A percentile compares a stretch with the other conserved stretches of the same genome.
Conservation (phyloP, 2,329 filamentous ascomycete species). For the Apiospora marii region DNA sequence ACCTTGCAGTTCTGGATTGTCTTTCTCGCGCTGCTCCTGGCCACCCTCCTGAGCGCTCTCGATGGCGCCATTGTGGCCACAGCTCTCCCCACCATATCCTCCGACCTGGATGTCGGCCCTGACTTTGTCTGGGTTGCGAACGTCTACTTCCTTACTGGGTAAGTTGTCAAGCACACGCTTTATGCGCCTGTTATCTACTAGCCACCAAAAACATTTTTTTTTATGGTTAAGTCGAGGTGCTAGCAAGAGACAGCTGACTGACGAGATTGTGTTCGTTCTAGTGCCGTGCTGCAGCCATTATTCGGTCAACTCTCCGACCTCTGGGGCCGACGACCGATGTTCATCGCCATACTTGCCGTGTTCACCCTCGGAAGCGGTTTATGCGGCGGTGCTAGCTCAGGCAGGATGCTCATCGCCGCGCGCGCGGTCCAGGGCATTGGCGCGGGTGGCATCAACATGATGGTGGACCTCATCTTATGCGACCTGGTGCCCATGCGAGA, state of each 20-base stretch:
- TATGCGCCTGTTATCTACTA: no score
- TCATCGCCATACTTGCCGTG: neutral
- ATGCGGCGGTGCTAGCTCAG: slow-evolving; percentile 22
- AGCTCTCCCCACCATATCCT: slow-evolving; percentile 33
- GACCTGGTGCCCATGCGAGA: slow-evolving; percentile 25
- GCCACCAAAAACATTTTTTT: no score
- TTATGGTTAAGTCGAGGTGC: no score
- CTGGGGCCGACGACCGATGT: slow-evolving; percentile 51
- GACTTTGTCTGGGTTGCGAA: slow-evolving; percentile 34
- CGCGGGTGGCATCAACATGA: slow-evolving; percentile 22
- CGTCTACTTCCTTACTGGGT: slow-evolving; percentile 14
- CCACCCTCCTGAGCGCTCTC: slow-evolving; percentile 17
- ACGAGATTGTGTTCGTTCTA: slow-evolving; percentile 23
- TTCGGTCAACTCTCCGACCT: slow-evolving; percentile 53
- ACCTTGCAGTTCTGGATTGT: neutral
- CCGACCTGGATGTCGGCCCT: slow-evolving; percentile 29
- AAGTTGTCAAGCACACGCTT: neutral
- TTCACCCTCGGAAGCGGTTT: slow-evolving; percentile 27
- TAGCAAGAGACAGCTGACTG: neutral
- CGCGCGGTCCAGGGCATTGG: slow-evolving; percentile 24
- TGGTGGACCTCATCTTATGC: slow-evolving; percentile 22
- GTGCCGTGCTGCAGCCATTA: slow-evolving; percentile 50
- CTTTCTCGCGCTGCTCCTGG: neutral
- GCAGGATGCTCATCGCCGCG: slow-evolving; percentile 10
- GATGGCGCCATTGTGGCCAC: slow-evolving; percentile 32